Conservation (phyloP, 2,329 filamentous ascomycete species). For the Colletotrichum ledebouriae region DNA sequence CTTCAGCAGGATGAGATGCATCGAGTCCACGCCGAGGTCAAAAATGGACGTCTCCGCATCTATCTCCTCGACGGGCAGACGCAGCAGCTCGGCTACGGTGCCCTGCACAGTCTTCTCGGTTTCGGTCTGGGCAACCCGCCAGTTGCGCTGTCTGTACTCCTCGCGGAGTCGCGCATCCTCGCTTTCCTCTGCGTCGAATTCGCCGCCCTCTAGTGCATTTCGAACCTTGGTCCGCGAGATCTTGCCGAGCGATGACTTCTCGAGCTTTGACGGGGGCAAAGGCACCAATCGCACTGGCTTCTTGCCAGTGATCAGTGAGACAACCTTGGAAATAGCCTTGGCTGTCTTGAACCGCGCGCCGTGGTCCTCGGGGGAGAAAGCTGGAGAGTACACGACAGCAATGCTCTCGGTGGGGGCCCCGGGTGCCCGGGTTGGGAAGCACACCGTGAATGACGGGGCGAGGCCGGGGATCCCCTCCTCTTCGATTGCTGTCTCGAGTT, state of each 20-base stretch:
- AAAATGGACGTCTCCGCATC: conserved; percentile 48
- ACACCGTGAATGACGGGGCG: conserved; percentile 50
- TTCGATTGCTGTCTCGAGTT: conserved; percentile 57
- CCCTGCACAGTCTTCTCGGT: conserved; percentile 44
- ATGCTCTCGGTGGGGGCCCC: conserved; percentile 53
- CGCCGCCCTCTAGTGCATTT: conserved; percentile 51
- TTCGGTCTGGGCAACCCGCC: conserved; percentile 42
- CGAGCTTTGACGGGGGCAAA: conserved; percentile 16
- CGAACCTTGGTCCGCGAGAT: conserved; percentile 55
- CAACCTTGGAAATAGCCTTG: conserved; percentile 31
- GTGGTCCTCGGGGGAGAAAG: conserved; percentile 46
- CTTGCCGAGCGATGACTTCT: conserved; percentile 47
- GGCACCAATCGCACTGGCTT: conserved; percentile 34
- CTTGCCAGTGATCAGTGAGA: conserved; percentile 23
- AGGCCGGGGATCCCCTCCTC: conserved; percentile 47
- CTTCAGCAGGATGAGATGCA: conserved; percentile 58
- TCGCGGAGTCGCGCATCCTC: conserved; percentile 37
- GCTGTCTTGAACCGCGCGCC: conserved; percentile 45
- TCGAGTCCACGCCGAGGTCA: conserved; percentile 54
- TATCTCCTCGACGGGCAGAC: conserved; percentile 34
- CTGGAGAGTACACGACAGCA: conserved; percentile 55
- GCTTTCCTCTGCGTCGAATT: conserved; percentile 44
- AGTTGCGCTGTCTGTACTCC: conserved; percentile 42
- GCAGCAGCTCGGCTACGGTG: conserved; percentile 44
- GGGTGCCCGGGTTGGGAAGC: conserved; percentile 53